Evolutionary conservation across 75 land plant genomes (phyloP).

Genomic region (Adiantum capillusveneris): DNA sequence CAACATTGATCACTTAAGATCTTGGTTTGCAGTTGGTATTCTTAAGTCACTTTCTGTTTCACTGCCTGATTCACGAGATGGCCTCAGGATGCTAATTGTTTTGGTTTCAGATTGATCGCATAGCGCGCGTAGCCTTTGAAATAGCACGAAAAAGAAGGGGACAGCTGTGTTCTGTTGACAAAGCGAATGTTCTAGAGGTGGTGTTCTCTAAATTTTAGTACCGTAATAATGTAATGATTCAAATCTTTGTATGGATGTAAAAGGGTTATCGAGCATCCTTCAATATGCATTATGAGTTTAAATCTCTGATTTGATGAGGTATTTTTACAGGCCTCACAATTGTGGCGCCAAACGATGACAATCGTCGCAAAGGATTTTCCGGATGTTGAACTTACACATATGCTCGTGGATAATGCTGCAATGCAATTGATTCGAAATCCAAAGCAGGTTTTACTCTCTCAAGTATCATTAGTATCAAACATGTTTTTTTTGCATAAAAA

Average conservation of each 20-base stretch:
- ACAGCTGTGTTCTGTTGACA: constrained; percentile 94
- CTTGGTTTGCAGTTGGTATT: no score
- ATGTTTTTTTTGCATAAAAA: no score
- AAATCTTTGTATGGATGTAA: neutral
- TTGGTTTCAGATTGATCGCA: constrained; percentile 73
- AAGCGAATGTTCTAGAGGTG: constrained; percentile 99
- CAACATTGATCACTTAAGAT: no score
- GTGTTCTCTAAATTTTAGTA: no score
- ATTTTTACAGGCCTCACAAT: constrained; percentile 63
- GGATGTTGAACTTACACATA: constrained; percentile 88
- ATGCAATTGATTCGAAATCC: constrained; percentile 97
- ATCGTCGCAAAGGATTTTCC: constrained; percentile 65
- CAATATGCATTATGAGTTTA: no score
- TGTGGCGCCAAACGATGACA: constrained; percentile 79
- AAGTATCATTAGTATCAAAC: no score
- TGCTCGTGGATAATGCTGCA: constrained; percentile 99
- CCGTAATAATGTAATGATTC: neutral
- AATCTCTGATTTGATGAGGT: no score
- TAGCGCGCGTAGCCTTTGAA: constrained; percentile 93
- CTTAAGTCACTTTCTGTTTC: no score
- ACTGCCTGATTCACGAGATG: no score
- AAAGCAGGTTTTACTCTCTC: constrained; percentile 55
- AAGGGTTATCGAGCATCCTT: neutral
- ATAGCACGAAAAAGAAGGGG: constrained; percentile 76
- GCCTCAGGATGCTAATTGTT: no score